Base-by-base conservation (phyloP, 441 rosid species). In the Pelargonium citronellum region DNA sequence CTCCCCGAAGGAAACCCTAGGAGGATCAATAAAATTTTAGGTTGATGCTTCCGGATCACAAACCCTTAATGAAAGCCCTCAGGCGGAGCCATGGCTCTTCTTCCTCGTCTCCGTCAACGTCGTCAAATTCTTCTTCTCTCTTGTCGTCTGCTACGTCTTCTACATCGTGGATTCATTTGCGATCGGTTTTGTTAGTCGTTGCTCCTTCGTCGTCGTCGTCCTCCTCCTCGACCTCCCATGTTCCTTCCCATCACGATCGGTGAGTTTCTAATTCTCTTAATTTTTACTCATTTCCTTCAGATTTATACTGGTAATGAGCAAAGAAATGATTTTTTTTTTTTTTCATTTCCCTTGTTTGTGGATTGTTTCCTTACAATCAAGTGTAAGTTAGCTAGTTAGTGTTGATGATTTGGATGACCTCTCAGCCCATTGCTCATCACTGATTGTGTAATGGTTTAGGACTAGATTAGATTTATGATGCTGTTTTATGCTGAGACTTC, bases 91-190 rank as follows among this genome's bases (percentile, higher is more conserved):
- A 90, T 69, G 89, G 96, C 80, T 78, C 96, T 72, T 84, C 93
- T 24, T 83, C 96, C 27, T 84, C 63, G 7, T 57, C 63, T 17
- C 63, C 63, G 27, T 7, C 63, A 0, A 39, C 44, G 9, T 39
- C 44, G 44, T 4, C 95, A 37, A 87, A 93, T 9, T 85, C 85
- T 70, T 80, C 80, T 7, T 75, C 97, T 22, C 79, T 91, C 73
- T 81, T 91, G 16, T 83, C 87, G 44, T 79, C 27, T 24, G 27
- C 89, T 3, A 71, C 88, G 0, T 83, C 63, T 57, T 19, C 91
- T 0, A 86, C 92, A 1, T 87, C 97, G 73, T 94, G 99, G 99
- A 76, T 87, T 84, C 94, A 90, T 74, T 80, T 94, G 78, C 91
- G 99, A 63, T 91, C 96, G 49, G 95, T 90, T 77, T 89, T 94